Evolutionary conservation across 2,329 filamentous ascomycete genomes (phyloP), one percentile per base, ranked within the genome.

Genomic region (Arthrocladium fulminans): DNA sequence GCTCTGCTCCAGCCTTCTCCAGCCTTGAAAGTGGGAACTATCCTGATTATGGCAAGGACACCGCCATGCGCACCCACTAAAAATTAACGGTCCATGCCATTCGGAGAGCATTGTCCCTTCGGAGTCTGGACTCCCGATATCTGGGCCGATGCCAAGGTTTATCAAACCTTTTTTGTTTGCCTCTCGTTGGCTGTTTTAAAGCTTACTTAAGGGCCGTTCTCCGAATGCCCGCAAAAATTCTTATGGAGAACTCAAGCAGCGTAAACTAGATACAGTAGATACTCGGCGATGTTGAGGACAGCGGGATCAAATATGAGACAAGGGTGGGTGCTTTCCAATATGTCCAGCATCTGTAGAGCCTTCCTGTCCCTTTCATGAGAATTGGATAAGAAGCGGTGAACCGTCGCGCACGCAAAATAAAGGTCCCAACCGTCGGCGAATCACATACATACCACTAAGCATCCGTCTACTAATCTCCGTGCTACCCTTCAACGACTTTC

Each of bases 191-290:
- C 32, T 35, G 7, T 35, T 15, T 35, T n/a, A n/a, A 35, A 35
- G 20, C 22, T 24, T 3, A 19, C 27, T 15, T n/a, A 15, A 25
- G n/a, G 19, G n/a, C 13, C 24, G 19, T 3, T 7, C 39, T 23
- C 39, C 37, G 22, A 40, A n/a, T 40, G 22, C 17, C n/a, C 17
- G 7, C 7, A 7, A 40, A 22, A 40, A 6, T 19, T 24, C 9
- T 7, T 19, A 6, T n/a, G 17, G n/a, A 40, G 19, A 40, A 6
- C 19, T 20, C 3, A 19, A 30, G 19, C n/a, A 44, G 41, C 25
- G 24, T 44, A 44, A 32, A 32, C 41, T 44, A 13, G 7, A 44
- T 44, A 44, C 2, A 44, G 41, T 44, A 44, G 41, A 44, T 44
- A 44, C 22, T 44, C 41, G 41, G 41, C 41, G 41, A 44, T n/a